Evolutionary conservation across 176 grass and related monocot genomes (phyloP).

Genomic region (Carex pumila): DNA sequence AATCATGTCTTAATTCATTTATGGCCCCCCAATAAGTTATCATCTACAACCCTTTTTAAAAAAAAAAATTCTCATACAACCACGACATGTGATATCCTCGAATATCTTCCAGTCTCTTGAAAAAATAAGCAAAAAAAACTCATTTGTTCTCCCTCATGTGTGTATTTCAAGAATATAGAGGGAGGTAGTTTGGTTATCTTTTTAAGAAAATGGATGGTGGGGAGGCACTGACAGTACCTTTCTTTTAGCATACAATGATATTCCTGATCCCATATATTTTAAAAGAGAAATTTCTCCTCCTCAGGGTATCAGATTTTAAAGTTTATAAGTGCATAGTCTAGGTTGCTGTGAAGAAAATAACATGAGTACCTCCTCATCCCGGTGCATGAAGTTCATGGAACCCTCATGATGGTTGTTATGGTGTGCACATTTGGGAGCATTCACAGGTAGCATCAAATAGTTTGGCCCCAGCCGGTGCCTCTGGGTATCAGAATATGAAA

Average conservation of each 20-base stretch:
- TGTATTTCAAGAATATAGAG: not conserved
- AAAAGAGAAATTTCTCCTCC: not conserved
- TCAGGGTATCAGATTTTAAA: not conserved
- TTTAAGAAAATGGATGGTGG: not conserved
- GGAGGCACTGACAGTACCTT: not conserved
- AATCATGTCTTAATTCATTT: not conserved
- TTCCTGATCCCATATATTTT: not conserved
- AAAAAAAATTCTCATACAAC: not conserved
- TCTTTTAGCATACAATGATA: not conserved
- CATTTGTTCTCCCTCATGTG: not conserved
- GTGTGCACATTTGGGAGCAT: conserved; percentile 72
- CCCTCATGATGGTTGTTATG: conserved; percentile 90
- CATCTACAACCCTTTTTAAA: not conserved
- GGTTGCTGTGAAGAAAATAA: not conserved
- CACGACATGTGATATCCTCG: not conserved
- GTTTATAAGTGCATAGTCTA: not conserved
- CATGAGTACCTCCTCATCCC: conserved; percentile 76
- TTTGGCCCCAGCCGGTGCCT: conserved; percentile 83
- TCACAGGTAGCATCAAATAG: conserved; percentile 84
- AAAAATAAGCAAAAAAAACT: not conserved
- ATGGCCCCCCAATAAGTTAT: not conserved
- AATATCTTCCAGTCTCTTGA: not conserved
- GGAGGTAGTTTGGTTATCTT: not conserved
- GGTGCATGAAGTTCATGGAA: conserved; percentile 89
- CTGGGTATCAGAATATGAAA: conserved; percentile 82